These are phyloP conservation scores for Agrocybe chaxingu DNA, from an alignment of 768 basidiomycete species.

Conservation along the genomic window DNA sequence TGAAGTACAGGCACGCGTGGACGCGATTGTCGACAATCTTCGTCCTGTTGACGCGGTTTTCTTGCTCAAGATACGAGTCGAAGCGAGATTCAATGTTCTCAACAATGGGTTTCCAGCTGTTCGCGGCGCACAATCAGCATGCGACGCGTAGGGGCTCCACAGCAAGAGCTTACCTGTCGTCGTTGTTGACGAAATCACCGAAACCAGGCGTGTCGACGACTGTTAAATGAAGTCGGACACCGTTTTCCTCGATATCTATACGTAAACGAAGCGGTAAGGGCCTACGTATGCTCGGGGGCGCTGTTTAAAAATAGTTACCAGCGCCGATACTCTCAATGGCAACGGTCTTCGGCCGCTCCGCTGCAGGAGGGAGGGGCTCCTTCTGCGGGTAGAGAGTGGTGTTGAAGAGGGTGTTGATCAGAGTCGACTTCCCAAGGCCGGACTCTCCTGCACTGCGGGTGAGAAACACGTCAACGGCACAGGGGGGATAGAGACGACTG, in stretches of 20 bases:
- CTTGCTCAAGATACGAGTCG: constrained; percentile 96
- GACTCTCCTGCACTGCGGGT: constrained; percentile 73
- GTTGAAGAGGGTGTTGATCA: constrained; percentile 98
- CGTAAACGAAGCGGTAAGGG: constrained; percentile 22
- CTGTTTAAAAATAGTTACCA: constrained; percentile 49
- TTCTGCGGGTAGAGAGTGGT: constrained; percentile 92
- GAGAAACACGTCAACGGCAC: constrained; percentile 21
- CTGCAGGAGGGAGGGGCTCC: constrained; percentile 77
- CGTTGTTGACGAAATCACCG: constrained; percentile 99
- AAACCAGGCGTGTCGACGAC: constrained; percentile 99
- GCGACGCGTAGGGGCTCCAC: constrained; percentile 11
- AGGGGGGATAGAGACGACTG: constrained; percentile 32
- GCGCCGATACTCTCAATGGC: constrained; percentile 98
- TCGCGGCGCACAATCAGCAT: constrained; percentile 16
- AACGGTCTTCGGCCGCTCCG: constrained; percentile 89
- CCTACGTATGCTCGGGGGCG: constrained; percentile 19
- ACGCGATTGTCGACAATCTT: constrained; percentile 97
- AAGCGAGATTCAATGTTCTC: constrained; percentile 98
- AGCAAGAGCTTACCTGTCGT: constrained; percentile 70
- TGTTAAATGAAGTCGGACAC: constrained; percentile 93
- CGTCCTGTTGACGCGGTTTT: constrained; percentile 94
- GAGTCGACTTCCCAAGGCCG: constrained; percentile 96
- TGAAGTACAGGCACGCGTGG: constrained; percentile 98
- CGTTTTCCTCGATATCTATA: constrained; percentile 97
- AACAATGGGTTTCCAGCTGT: constrained; percentile 96